Percentiles rank a stretch among this genome's conserved stretches.
These are phyloP conservation scores for Roridomyces roridus DNA, from an alignment of 768 basidiomycete genomes.

Conservation along the genomic window DNA sequence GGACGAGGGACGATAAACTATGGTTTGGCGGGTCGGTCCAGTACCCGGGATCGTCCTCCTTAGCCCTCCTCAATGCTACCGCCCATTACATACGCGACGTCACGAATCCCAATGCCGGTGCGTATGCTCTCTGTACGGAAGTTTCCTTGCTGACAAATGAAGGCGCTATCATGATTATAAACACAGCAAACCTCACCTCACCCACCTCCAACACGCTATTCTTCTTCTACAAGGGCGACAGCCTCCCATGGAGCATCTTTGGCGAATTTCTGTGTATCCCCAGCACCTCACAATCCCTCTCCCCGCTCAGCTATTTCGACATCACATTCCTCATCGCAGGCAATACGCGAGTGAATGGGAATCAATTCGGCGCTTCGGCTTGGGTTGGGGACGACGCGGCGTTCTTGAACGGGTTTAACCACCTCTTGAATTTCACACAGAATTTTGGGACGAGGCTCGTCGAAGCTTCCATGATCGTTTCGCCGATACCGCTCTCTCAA, in stretches of 20 bases:
- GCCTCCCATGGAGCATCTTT: conserved; percentile 38
- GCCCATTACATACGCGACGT: conserved; percentile 41
- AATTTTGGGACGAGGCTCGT: conserved; percentile 28
- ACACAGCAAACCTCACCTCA: conserved; percentile 28
- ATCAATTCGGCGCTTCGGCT: conserved; percentile 43
- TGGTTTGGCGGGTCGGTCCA: conserved; percentile 45
- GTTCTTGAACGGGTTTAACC: conserved; percentile 36
- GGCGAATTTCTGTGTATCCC: conserved; percentile 46
- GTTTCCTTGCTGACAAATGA: not conserved
- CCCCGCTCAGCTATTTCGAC: conserved; percentile 41
- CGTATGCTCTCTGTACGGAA: not conserved
- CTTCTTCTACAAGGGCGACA: conserved; percentile 44
- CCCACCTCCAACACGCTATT: conserved; percentile 31
- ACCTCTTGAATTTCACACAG: conserved; percentile 35
- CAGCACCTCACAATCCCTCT: conserved; percentile 28
- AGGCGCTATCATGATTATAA: conserved; percentile 28
- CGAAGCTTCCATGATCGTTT: conserved; percentile 38
- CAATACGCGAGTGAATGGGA: conserved; percentile 34
- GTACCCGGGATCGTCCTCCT: conserved; percentile 36
- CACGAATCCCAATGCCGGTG: conserved; percentile 44
- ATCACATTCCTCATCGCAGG: conserved; percentile 35
- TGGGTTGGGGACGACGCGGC: conserved; percentile 32
- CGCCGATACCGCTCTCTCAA: conserved; percentile 40
- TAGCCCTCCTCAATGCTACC: conserved; percentile 39
- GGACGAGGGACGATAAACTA: conserved; percentile 40